These are phyloP conservation scores for Casuarina equisetifolia DNA, from an alignment of 306 rosid species.

Conservation along the genomic window DNA sequence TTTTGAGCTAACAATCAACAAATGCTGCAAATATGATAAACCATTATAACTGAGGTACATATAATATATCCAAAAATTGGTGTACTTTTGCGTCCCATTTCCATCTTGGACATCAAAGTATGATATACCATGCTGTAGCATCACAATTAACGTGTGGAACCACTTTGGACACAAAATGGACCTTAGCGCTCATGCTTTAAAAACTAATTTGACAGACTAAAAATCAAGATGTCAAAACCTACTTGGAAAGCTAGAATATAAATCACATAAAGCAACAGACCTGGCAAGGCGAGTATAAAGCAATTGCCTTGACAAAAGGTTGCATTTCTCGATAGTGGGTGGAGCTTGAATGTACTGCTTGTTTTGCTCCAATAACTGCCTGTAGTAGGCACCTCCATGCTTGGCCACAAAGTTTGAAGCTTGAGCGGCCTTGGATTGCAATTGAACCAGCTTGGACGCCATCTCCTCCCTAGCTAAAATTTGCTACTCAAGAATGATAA, in stretches of 20 bases:
- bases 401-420: constrained; percentile 35
- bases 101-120: neutral
- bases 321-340: constrained; percentile 33
- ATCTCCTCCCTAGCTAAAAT: constrained; percentile 16
- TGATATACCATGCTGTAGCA: neutral
- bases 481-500: neutral
- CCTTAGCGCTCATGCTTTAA: neutral
- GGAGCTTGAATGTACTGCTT: constrained; percentile 39
- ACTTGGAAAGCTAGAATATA: neutral
- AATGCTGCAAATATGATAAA: neutral
- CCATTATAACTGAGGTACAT: neutral
- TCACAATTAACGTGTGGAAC: neutral
- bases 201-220: neutral
- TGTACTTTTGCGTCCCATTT: neutral
- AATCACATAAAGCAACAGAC: constrained; percentile 7
- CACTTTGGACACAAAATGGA: neutral
- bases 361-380: constrained; percentile 40
- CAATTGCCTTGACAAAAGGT: constrained; percentile 34
- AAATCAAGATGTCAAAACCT: neutral
- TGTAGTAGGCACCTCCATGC: constrained; percentile 31
- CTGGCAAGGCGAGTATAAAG: constrained; percentile 41
- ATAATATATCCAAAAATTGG: neutral
- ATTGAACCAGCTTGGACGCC: constrained; percentile 37
- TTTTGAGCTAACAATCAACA: neutral
- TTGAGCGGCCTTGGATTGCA: constrained; percentile 33